Evolutionary conservation across 352 stramenopile species (phyloP), one percentile per base, ranked within the genome.

Genomic region (Globisporangium ultimum): DNA sequence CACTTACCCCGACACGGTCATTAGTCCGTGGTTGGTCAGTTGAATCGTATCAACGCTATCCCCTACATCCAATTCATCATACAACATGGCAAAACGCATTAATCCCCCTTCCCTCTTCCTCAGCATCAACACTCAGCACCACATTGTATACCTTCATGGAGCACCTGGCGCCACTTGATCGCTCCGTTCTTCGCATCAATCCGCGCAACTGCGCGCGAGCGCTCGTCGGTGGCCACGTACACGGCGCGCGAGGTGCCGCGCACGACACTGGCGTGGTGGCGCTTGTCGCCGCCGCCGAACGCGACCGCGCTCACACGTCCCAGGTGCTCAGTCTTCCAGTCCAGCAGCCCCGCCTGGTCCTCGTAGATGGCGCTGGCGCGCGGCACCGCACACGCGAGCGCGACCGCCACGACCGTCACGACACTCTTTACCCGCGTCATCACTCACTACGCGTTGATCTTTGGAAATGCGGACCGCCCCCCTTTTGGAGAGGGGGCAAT

Each of bases 91-190:
- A n/a, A 13, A 22, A 56, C 40, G 6, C 32, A 34, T 56, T 14
- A 56, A 28, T 24, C 15, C 22, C 13, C 5, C n/a, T n/a, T 49
- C 43, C 14, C 43, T 49, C 17, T 17, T 22, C 43, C 17, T 38
- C 15, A 41, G 42, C 0, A 53, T 20, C 40, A n/a, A 57, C 28
- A 45, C 3, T 14, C 51, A 45, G 5, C 24, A 32, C 24, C 24
- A 32, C 24, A 5, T 32, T 32, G 2, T 32, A 32, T 68, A 86
- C 78, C 74, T 64, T 69, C 46, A 12, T 73, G 54, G 21, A 94
- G 70, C 21, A 92, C 73, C 57, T 76, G 79, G 22, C 85, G 85
- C 85, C 85, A 94, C 60, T 91, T 84, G 60, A 92, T 78, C 2
- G 63, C 77, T 20, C 82, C 83, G 11, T 73, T 84, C 61, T 87